Base-by-base conservation (phyloP, 2,329 filamentous ascomycete species). In the Paecilomyces variotii region DNA sequence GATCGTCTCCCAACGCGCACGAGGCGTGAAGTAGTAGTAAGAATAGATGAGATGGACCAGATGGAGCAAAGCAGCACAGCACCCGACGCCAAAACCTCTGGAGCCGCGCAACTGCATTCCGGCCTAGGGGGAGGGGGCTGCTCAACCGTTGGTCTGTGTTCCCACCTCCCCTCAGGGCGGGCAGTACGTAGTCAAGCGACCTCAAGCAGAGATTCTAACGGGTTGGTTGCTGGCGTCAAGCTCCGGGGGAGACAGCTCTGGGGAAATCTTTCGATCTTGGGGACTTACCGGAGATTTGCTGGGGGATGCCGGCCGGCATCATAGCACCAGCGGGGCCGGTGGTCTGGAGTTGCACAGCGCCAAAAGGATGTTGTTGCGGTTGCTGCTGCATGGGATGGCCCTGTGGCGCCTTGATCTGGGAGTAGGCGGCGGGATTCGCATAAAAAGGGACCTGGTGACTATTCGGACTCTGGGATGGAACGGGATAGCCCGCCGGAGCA, bases 251-350 rank as follows among this genome's bases (percentile, higher is more conserved):
- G 30, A 32, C 11, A 30, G 28, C 3, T 35, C 19, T 54, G 53
- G 53, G 35, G 49, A 14, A 19, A 14, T 24, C 14, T 45, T 19
- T 10, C 11, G n/a, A 45, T 9, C 39, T 45, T 7, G 45, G 19
- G 19, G 19, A 58, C 53, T 56, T 70, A 74, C 72, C 72, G 58
- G 69, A 66, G 32, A 68, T 66, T 53, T 70, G 68, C 62, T 72
- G 71, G 58, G 71, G 67, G 57, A 71, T 74, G 27, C 69, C 68
- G 30, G 67, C 62, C 51, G 72, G 68, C 66, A 75, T 74, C 70
- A 75, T 73, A 63, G 68, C 67, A 69, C 72, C 72, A 65, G 70
- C 67, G 57, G 70, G 68, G 59, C 64, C 69, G 50, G 64, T 67
- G 50, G 70, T 64, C 62, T 75, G 73, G 67, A 73, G 62, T 54